Evolutionary conservation across 139 green algal species (phyloP).

Genomic region (Nannochloris sp.): DNA sequence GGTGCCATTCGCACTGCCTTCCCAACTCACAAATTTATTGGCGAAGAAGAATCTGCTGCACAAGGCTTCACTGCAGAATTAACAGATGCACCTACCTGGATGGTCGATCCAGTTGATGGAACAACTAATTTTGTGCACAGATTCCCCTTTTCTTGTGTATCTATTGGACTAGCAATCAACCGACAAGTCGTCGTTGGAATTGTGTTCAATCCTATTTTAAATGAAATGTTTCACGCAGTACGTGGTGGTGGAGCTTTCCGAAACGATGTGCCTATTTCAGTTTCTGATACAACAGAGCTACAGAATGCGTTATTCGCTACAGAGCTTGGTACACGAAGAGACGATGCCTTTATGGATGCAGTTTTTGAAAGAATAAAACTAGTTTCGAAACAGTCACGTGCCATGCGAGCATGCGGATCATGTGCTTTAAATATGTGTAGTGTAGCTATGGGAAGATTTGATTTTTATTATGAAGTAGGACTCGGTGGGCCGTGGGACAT

Average conservation of each 20-base stretch:
- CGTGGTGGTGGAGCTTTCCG: conserved; percentile 61
- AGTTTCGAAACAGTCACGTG: conserved; percentile 30
- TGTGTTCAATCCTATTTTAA: conserved; percentile 91
- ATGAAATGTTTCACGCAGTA: conserved; percentile 67
- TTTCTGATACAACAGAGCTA: conserved; percentile 46
- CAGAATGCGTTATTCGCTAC: conserved; percentile 69
- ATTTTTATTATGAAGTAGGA: conserved; percentile 91
- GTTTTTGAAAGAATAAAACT: conserved; percentile 62
- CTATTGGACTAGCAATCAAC: conserved; percentile 68
- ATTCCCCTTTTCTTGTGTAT: conserved; percentile 91
- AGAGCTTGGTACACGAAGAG: conserved; percentile 69
- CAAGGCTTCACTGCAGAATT: conserved; percentile 44
- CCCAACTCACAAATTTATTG: conserved; percentile 73
- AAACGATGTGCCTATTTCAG: conserved; percentile 64
- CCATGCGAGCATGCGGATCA: conserved; percentile 78
- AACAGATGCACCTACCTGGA: conserved; percentile 89
- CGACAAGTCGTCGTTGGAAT: conserved; percentile 77
- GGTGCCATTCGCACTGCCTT: conserved; percentile 48
- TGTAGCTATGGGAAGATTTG: conserved; percentile 65
- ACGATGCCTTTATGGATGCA: conserved; percentile 53
- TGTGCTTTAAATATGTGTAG: conserved; percentile 82
- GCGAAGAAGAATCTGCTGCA: conserved; percentile 55
- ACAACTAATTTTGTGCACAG: conserved; percentile 99
- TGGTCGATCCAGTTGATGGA: conserved; percentile 69
- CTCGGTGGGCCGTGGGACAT: conserved; percentile 81